Percentiles rank a stretch among this genome's conserved stretches.
Conservation (phyloP, 169 alveolate species). For the Fabrea salina region DNA sequence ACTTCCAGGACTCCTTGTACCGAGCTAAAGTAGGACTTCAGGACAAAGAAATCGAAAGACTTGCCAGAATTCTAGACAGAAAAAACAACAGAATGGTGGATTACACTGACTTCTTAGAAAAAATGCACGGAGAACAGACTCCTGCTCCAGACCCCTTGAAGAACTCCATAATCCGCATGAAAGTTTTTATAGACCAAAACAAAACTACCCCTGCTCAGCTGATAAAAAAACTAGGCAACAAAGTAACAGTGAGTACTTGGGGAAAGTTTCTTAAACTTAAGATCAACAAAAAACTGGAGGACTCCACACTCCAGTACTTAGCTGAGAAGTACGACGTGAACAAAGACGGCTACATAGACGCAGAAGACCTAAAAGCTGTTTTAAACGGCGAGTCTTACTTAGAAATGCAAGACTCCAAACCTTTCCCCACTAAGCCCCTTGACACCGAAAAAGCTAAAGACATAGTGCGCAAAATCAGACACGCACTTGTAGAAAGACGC, state of each 20-base stretch:
- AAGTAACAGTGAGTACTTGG: not conserved
- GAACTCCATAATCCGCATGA: not conserved
- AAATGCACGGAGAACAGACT: not conserved
- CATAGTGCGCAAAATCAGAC: slow-evolving; percentile 34
- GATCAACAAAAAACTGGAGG: not conserved
- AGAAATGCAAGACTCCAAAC: not conserved
- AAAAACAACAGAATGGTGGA: not conserved
- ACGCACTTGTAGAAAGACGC: slow-evolving; percentile 37
- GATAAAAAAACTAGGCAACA: slow-evolving; percentile 7
- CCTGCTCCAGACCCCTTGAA: slow-evolving; percentile 13
- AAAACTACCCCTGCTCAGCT: not conserved
- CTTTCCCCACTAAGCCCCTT: slow-evolving; percentile 30
- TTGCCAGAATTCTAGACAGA: slow-evolving; percentile 1
- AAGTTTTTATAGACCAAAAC: not conserved
- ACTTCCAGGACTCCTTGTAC: not conserved
- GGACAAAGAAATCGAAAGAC: not conserved
- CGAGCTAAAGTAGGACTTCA: not conserved
- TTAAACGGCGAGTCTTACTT: not conserved
- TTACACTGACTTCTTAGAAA: slow-evolving; percentile 1
- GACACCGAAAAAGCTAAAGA: slow-evolving; percentile 34
- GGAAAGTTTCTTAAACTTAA: not conserved
- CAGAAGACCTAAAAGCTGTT: slow-evolving; percentile 36
- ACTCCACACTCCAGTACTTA: not conserved
- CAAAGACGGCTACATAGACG: slow-evolving; percentile 51
- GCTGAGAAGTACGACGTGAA: slow-evolving; percentile 39